A percentile compares a stretch with the other conserved stretches of the same genome.
Evolutionary conservation across 1,284 basidiomycete genomes (phyloP).

Genomic region (Rugiboletus extremiorientalis): DNA sequence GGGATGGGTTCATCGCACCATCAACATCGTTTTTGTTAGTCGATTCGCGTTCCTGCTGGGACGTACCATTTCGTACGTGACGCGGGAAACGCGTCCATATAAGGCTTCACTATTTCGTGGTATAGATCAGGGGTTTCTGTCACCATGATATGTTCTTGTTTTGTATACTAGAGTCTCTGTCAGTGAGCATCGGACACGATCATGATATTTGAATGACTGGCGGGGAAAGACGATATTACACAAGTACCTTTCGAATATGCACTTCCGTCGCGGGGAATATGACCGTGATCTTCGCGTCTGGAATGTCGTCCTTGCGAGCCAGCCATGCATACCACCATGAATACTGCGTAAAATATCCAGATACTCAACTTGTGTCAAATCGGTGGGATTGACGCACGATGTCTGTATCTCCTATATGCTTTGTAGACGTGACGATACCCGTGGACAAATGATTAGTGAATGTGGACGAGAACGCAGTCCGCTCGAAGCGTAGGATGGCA

Average conservation of each 20-base stretch:
- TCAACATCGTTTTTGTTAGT: no score
- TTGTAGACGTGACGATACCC: conserved; percentile 32
- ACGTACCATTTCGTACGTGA: conserved; percentile 79
- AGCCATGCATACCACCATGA: conserved; percentile 47
- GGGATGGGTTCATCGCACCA: neutral
- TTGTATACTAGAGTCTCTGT: conserved; percentile 68
- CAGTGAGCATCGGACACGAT: neutral
- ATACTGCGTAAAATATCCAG: no score
- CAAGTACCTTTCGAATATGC: conserved; percentile 69
- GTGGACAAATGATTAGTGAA: conserved; percentile 23
- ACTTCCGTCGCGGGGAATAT: conserved; percentile 82
- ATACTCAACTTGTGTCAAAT: no score
- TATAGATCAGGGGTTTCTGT: conserved; percentile 82
- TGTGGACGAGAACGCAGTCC: conserved; percentile 48
- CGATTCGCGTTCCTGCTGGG: neutral
- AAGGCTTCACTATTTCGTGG: conserved; percentile 68
- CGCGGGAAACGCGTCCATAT: conserved; percentile 72
- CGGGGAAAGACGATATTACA: neutral
- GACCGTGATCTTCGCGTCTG: conserved; percentile 64
- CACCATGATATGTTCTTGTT: conserved; percentile 72
- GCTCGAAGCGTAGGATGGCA: conserved; percentile 63
- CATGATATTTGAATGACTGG: neutral
- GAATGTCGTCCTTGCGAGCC: conserved; percentile 25
- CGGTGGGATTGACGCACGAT: conserved; percentile 37
- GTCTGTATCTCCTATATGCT: conserved; percentile 45